Percentiles rank a stretch among this genome's conserved stretches.
Evolutionary conservation across 805 yeast species (phyloP).

Genomic region (Candida pseudoglaebosa): DNA sequence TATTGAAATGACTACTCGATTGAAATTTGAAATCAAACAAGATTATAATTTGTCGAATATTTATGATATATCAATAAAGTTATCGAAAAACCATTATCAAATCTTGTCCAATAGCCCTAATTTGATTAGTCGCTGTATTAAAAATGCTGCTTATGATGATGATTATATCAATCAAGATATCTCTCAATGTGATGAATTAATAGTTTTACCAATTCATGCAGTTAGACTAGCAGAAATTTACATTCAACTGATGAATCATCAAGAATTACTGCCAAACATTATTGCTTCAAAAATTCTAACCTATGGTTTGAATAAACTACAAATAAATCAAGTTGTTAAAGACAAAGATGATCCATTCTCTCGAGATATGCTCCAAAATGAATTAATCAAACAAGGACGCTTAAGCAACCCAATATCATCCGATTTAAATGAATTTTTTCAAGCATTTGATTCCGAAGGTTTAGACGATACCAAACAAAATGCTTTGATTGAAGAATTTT

Average conservation of each 20-base stretch:
- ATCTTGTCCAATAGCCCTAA: not conserved
- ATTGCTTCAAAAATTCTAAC: conserved; percentile 1
- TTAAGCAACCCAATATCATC: conserved; percentile 1
- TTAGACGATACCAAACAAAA: conserved; percentile 1
- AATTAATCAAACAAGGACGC: conserved; percentile 8
- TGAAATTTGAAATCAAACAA: not conserved
- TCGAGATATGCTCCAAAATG: conserved; percentile 12
- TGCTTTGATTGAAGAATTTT: conserved; percentile 2
- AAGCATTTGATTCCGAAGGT: conserved; percentile 1
- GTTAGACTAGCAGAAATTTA: conserved; percentile 3
- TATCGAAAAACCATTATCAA: not conserved
- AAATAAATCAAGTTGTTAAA: not conserved
- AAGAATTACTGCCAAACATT: not conserved
- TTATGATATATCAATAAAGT: not conserved
- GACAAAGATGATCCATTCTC: not conserved
- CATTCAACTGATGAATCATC: conserved; percentile 3
- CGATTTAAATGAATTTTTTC: conserved; percentile 6
- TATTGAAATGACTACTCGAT: conserved; percentile 2
- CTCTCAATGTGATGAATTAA: not conserved
- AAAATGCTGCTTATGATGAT: not conserved
- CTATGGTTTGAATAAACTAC: not conserved
- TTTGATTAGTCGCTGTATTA: not conserved
- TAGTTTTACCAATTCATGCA: conserved; percentile 2
- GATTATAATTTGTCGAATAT: not conserved
- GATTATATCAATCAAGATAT: not conserved